Evolutionary conservation across 495 filamentous ascomycete genomes (phyloP), one percentile per base, ranked within the genome.

Genomic region (Trichoderma asperelloides): DNA sequence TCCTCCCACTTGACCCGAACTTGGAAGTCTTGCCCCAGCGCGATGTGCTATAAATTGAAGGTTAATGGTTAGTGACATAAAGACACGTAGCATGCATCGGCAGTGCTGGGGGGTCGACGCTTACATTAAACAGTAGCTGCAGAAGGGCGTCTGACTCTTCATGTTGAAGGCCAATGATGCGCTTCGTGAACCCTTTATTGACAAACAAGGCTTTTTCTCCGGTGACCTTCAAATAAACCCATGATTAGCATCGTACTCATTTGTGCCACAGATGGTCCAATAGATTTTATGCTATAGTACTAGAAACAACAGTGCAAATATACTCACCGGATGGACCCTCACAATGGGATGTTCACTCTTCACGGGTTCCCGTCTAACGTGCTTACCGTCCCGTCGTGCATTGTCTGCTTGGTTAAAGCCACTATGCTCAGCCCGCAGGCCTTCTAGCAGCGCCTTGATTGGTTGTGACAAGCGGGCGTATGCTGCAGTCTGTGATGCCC

Each of bases 121-220:
- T 76, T 62, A 92, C 75, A 71, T 89, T 84, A 64, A 87, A 88
- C 37, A 93, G 82, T 55, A 88, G 85, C 28, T 79, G 71, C 30
- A 91, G 78, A 67, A 93, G 86, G 16, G 83, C 80, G 68, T 91
- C 87, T 21, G 85, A 87, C 77, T 92, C 89, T 66, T 81, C 82
- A 40, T 88, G 86, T 62, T 89, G 88, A 21, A 93, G 74, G 0
- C 91, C 91, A 25, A 90, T 79, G 67, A 93, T 90, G 63, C 85
- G 83, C 70, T 87, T 92, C 65, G 91, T 88, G 74, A 93, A 95
- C 37, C 91, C 91, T 5, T 88, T 89, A 73, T 92, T 92, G 72
- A 91, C 79, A 72, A 90, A 95, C 8, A 95, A 80, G 25, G 88
- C 88, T 74, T 92, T 93, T 80, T 90, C 86, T 40, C 90, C 89